phyloP scores from a whole-genome alignment of 2,329 filamentous ascomycete species.

The Myriosclerotinia curreyana region DNA sequence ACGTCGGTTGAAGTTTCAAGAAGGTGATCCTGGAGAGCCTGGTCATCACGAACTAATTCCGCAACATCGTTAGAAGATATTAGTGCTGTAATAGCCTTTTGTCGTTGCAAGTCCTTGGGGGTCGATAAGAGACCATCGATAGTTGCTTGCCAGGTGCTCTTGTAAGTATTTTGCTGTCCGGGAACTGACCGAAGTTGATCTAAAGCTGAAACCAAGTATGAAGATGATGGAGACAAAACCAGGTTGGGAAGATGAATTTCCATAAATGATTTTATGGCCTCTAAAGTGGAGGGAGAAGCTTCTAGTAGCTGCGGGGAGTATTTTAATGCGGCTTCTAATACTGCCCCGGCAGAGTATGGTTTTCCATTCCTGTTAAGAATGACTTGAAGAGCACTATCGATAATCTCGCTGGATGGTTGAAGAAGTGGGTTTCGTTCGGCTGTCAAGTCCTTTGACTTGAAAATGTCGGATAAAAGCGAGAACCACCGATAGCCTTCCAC shows the following conservation, averaged over 20 bases:
- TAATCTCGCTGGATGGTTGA: constrained; percentile 28
- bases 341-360: constrained; percentile 61
- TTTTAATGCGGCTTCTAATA: constrained; percentile 52
- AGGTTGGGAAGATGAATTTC: constrained; percentile 55
- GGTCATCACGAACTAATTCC: constrained; percentile 42
- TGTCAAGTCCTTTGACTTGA: constrained; percentile 39
- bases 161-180: constrained; percentile 37
- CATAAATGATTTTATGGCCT: constrained; percentile 50
- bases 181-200: constrained; percentile 51
- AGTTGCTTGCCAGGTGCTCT: constrained; percentile 39
- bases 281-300: constrained; percentile 44
- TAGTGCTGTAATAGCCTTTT: constrained; percentile 45
- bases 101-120: constrained; percentile 35
- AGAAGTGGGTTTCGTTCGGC: constrained; percentile 24
- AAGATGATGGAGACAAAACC: constrained; percentile 65
- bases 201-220: constrained; percentile 64
- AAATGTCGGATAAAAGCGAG: constrained; percentile 39
- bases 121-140: constrained; percentile 43
- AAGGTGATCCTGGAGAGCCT: constrained; percentile 49
- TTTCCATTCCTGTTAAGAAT: constrained; percentile 58
- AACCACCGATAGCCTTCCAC: constrained; percentile 68
- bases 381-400: constrained; percentile 45
- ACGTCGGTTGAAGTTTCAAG: constrained; percentile 44
- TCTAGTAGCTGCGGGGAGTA: constrained; percentile 44
- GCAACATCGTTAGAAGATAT: constrained; percentile 46